These are phyloP conservation scores for Penicillium arizonense DNA, from an alignment of 495 filamentous ascomycete species.

Conservation along the genomic window DNA sequence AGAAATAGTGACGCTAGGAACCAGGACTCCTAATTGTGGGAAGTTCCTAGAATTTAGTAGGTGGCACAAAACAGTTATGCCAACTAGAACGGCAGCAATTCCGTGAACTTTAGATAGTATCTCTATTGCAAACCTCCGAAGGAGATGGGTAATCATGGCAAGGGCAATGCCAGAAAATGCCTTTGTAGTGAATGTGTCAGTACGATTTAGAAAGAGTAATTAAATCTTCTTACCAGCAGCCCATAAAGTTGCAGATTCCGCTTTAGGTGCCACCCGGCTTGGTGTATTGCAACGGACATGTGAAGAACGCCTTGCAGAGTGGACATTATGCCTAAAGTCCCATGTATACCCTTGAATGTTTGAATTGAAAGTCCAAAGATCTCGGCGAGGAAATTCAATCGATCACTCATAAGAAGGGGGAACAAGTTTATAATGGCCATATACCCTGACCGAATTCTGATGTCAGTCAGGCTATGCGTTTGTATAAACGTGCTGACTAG, in stretches of 20 bases:
- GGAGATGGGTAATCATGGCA: background rate
- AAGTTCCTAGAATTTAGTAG: background rate
- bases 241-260: slow-evolving; percentile 7
- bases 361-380: slow-evolving; percentile 5
- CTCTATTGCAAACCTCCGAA: background rate
- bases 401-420: slow-evolving; percentile 3
- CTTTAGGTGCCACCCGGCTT: slow-evolving; percentile 5
- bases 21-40: background rate
- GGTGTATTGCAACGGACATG: background rate
- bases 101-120: background rate
- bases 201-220: background rate
- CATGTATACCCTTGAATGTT: slow-evolving; percentile 1
- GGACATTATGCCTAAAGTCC: slow-evolving; percentile 5
- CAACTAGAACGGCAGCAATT: background rate
- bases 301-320: slow-evolving; percentile 2
- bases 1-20: background rate
- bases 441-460: slow-evolving; percentile 5
- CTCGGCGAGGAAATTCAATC: slow-evolving; percentile 5
- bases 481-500: slow-evolving; percentile 4
- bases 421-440: slow-evolving; percentile 10
- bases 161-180: background rate
- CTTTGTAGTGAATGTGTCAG: background rate
- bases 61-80: background rate
- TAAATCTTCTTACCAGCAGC: slow-evolving; percentile 6
- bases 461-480: background rate